These are phyloP conservation scores for Poa annua DNA, from an alignment of 176 grass and related monocot species.

Conservation along the genomic window DNA sequence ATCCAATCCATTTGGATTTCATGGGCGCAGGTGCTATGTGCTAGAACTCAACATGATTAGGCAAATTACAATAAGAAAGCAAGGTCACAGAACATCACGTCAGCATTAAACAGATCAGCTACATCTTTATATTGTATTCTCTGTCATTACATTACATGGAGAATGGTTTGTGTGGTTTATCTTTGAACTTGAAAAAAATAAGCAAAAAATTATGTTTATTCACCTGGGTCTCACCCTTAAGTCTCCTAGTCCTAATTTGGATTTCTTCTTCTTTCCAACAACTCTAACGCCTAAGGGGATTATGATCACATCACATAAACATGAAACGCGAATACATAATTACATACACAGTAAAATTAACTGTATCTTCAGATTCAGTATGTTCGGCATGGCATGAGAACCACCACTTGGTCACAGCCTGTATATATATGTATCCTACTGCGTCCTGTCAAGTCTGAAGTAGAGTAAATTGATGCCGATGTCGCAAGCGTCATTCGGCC, in stretches of 20 bases:
- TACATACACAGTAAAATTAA: conserved; percentile 30
- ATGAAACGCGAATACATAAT: conserved; percentile 25
- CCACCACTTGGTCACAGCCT: conserved; percentile 9
- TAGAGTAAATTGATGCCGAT: neutral
- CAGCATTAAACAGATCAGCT: too few relatives aligned
- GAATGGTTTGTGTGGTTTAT: conserved; percentile 26
- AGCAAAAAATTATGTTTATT: conserved; percentile 4
- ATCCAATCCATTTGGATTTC: too few relatives aligned
- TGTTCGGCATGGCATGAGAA: conserved; percentile 10
- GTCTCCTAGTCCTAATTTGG: conserved; percentile 37
- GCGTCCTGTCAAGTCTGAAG: conserved; percentile 28
- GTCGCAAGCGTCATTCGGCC: neutral
- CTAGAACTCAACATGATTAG: too few relatives aligned
- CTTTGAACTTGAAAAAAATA: neutral
- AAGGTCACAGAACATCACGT: too few relatives aligned
- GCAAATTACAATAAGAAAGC: too few relatives aligned
- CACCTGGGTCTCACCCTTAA: conserved; percentile 5
- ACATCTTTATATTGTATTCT: neutral
- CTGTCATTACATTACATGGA: conserved; percentile 4
- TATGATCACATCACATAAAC: neutral
- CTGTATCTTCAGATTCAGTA: conserved; percentile 17
- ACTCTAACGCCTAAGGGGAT: conserved; percentile 32
- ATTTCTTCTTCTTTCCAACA: neutral
- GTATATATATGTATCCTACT: conserved; percentile 41
- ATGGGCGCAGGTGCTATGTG: too few relatives aligned